Conservation (phyloP, 495 filamentous ascomycete species). For the Xylaria intraflava region DNA sequence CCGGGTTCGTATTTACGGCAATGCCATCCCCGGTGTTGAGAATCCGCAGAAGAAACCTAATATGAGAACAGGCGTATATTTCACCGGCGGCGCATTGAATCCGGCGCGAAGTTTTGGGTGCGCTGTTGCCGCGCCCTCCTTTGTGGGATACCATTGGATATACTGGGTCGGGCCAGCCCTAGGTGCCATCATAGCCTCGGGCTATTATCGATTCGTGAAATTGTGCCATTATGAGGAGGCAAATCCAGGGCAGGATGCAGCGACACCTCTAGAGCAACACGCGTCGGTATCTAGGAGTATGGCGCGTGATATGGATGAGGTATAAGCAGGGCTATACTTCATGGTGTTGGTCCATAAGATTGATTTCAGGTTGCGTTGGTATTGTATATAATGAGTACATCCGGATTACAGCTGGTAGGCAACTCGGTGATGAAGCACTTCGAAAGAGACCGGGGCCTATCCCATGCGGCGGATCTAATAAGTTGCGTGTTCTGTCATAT, state of each 20-base stretch:
- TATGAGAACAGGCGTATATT: constrained; percentile 40
- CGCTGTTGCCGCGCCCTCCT: constrained; percentile 37
- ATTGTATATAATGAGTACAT: no score
- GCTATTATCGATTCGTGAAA: constrained; percentile 60
- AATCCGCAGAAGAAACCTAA: constrained; percentile 1
- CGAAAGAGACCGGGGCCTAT: no score
- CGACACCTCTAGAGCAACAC: constrained; percentile 72
- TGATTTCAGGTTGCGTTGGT: no score
- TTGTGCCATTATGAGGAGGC: constrained; percentile 64
- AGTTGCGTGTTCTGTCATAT: no score
- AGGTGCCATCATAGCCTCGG: constrained; percentile 57
- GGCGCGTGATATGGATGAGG: neutral
- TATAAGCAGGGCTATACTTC: neutral
- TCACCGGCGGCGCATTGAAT: constrained; percentile 51
- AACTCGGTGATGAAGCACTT: no score
- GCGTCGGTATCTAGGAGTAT: neutral
- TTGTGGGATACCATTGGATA: constrained; percentile 48
- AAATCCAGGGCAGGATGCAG: constrained; percentile 76
- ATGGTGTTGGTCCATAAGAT: no score
- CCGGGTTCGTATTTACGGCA: constrained; percentile 43
- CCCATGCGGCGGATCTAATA: no score
- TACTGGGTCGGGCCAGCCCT: constrained; percentile 62
- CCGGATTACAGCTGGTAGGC: no score
- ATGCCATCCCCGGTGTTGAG: neutral
- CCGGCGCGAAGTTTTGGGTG: constrained; percentile 48